Evolutionary conservation across 2,329 filamentous ascomycete genomes (phyloP), one percentile per base, ranked within the genome.

Genomic region (Diplodia intermedia): DNA sequence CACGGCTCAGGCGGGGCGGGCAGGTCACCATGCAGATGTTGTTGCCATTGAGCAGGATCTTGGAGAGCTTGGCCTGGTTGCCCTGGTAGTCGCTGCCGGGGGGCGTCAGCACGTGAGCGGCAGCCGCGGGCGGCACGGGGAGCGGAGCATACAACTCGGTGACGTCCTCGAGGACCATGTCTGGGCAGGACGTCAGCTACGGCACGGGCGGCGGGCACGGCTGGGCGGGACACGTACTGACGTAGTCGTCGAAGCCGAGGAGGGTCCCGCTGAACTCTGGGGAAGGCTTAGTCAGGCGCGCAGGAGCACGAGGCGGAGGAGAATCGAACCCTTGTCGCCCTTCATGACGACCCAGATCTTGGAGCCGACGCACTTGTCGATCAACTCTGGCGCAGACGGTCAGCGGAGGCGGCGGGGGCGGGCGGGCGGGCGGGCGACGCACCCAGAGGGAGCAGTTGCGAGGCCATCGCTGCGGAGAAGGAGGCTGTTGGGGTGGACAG

Each of bases 311-410:
- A 57, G 23, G 50, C 33, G 33, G 47, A 71, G 50, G 47, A 71
- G 43, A 72, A 36, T 43, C 49, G 50, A 69, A 97, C 95, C 95
- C 85, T 97, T 98, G 79, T 98, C 95, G 72, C 94, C 93, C 83
- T 99, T 99, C 95, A 99, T 99, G 75, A 99, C 89, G 71, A 99
- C 94, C 94, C 94, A 97, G 80, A 99, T 98, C 75, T 91, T 91
- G 66, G 94, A 98, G 70, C 95, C 95, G 72, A 99, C 94, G 79
- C 95, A 99, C 82, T 97, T 97, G 85, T 99, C 95, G 80, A 99
- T 98, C 78, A 99, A 89, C 82, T 99, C 95, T 97, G 49, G 29
- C 31, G 29, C 55, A 26, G 23, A 26, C 7, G 31, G 47, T 69
- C 61, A 65, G 47, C 56, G 29, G 47, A 14, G 18, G n/a, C 14